Percentiles rank a stretch among this genome's conserved stretches.
Evolutionary conservation across 1,284 basidiomycete species (phyloP).

Genomic region (Cryptococcus sp.): DNA sequence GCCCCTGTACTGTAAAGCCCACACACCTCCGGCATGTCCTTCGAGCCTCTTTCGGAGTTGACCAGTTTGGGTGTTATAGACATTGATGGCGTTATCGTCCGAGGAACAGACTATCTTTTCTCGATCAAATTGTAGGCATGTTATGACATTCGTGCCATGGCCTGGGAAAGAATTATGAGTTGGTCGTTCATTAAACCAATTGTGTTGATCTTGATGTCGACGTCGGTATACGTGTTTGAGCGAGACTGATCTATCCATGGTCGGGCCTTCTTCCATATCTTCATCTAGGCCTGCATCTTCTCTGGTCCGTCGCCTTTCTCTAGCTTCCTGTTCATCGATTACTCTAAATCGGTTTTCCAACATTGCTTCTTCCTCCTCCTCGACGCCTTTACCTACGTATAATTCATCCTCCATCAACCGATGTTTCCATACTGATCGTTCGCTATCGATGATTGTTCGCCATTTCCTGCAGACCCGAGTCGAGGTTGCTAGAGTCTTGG

Average conservation of each 20-base stretch:
- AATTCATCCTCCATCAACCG: slow-evolving; percentile 38
- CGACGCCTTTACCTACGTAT: slow-evolving; percentile 40
- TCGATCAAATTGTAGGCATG: slow-evolving; percentile 86
- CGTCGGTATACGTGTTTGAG: slow-evolving; percentile 43
- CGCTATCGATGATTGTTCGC: slow-evolving; percentile 41
- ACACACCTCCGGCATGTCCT: slow-evolving; percentile 92
- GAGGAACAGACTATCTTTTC: slow-evolving; percentile 85
- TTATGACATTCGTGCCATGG: slow-evolving; percentile 84
- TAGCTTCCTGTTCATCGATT: slow-evolving; percentile 18
- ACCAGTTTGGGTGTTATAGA: slow-evolving; percentile 79
- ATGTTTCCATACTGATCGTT: slow-evolving; percentile 40
- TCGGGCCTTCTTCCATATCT: slow-evolving; percentile 11
- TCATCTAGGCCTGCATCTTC: slow-evolving; percentile 35
- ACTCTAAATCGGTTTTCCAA: slow-evolving; percentile 33
- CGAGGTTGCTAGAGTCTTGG: slow-evolving; percentile 28
- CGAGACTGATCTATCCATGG: slow-evolving; percentile 25
- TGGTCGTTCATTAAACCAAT: slow-evolving; percentile 47
- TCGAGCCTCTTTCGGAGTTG: slow-evolving; percentile 66
- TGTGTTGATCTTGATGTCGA: slow-evolving; percentile 58
- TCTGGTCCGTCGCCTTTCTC: slow-evolving; percentile 8
- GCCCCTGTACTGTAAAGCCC: slow-evolving; percentile 71
- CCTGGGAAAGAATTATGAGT: slow-evolving; percentile 74
- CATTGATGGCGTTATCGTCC: slow-evolving; percentile 73
- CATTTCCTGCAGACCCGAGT: slow-evolving; percentile 39
- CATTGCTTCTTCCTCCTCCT: slow-evolving; percentile 41